phyloP scores from a whole-genome alignment of 176 grass and related monocot genomes.

The Hyparrhenia diplandra region DNA sequence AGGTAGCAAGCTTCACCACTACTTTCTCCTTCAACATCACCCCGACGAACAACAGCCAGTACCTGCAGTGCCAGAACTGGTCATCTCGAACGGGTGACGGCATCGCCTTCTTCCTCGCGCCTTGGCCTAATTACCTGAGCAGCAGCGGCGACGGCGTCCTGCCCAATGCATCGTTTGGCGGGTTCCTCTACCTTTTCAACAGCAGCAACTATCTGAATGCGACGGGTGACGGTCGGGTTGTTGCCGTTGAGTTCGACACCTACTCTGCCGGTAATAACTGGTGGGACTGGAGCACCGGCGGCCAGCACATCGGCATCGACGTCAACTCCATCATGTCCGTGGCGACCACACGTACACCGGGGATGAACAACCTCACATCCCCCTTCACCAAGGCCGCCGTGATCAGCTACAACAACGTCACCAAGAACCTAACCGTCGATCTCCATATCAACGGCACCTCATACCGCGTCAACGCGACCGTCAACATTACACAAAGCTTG shows the following conservation, averaged over 20 bases:
- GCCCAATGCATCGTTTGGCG: too few species aligned
- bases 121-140: too few species aligned
- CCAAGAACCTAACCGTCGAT: neutral
- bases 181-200: neutral
- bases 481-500: neutral
- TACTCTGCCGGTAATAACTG: neutral
- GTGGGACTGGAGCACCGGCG: neutral
- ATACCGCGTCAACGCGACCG: neutral
- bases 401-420: neutral
- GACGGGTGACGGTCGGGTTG: too few species aligned
- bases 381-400: neutral
- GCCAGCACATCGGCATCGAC: neutral
- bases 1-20: neutral
- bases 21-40: neutral
- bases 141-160: too few species aligned
- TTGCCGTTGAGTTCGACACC: too few species aligned
- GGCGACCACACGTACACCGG: neutral
- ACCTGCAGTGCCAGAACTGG: too few species aligned
- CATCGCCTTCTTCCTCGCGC: neutral
- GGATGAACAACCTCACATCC: neutral
- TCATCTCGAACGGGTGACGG: too few species aligned
- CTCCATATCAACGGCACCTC: neutral
- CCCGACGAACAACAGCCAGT: too few species aligned
- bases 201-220: too few species aligned
- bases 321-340: neutral